These are phyloP conservation scores for Luffa acutangula DNA, from an alignment of 306 rosid genomes.

Conservation along the genomic window DNA sequence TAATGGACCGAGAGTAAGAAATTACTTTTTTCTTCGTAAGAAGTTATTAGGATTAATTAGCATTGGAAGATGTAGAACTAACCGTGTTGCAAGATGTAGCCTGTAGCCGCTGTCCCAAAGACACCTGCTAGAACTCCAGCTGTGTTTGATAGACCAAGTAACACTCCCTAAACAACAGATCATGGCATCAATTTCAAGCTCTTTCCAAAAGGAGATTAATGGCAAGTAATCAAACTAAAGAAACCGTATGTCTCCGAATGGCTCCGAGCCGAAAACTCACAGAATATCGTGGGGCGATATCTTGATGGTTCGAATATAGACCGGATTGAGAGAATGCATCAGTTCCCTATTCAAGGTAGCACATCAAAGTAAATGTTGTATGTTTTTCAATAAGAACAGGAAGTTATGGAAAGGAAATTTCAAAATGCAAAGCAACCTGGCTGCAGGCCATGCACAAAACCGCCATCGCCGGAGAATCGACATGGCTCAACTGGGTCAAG, in stretches of 20 bases:
- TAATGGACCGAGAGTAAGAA: not conserved
- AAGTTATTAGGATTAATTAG: not conserved
- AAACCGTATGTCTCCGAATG: not conserved
- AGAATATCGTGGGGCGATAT: conserved; percentile 91
- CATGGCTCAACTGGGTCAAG: conserved; percentile 89
- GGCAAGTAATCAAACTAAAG: not conserved
- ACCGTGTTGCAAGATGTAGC: conserved; percentile 92
- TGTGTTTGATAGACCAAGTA: conserved; percentile 92
- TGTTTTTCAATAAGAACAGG: not conserved
- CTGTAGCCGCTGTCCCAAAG: conserved; percentile 97
- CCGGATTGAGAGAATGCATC: conserved; percentile 99
- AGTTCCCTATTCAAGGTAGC: conserved; percentile 48
- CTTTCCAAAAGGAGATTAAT: not conserved
- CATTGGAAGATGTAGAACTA: conserved; percentile 13
- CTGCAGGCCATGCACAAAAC: conserved; percentile 97
- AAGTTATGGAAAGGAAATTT: not conserved
- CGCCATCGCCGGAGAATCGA: conserved; percentile 82
- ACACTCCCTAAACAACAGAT: conserved; percentile 45
- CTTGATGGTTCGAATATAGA: conserved; percentile 96
- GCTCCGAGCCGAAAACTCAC: conserved; percentile 31
- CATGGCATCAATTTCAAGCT: not conserved
- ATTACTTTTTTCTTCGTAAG: not conserved
- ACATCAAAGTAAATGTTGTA: not conserved
- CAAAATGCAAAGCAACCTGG: conserved; percentile 48
- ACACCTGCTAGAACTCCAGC: conserved; percentile 99